Evolutionary conservation across 805 yeast genomes (phyloP).

Genomic region (Yamadazyma scolyti): DNA sequence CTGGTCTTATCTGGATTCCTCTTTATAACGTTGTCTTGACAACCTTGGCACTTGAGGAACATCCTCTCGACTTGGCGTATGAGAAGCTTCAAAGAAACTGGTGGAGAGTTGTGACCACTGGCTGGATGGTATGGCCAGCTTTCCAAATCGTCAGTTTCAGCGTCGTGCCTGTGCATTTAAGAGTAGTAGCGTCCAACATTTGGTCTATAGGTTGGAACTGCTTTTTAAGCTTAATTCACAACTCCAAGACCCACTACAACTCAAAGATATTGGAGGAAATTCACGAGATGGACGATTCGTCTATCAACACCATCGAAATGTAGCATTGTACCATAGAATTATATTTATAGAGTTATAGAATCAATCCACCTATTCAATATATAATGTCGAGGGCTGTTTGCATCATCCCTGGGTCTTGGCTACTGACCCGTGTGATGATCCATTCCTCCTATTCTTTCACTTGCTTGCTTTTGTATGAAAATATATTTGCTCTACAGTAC

Average conservation of each 20-base stretch:
- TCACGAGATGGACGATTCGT: slow-evolving; percentile 33
- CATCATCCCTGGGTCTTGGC: too few species aligned
- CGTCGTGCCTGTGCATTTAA: slow-evolving; percentile 35
- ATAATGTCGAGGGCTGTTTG: too few species aligned
- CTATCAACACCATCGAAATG: background rate
- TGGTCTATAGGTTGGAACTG: slow-evolving; percentile 44
- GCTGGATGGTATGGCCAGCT: slow-evolving; percentile 42
- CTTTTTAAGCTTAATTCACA: slow-evolving; percentile 46
- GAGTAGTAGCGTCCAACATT: slow-evolving; percentile 33
- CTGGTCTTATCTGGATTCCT: slow-evolving; percentile 40
- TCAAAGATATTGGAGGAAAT: slow-evolving; percentile 34
- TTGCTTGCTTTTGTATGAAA: too few species aligned
- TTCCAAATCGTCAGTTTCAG: slow-evolving; percentile 36
- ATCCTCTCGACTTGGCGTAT: slow-evolving; percentile 28
- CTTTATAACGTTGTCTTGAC: slow-evolving; percentile 39
- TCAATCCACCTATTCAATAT: too few species aligned
- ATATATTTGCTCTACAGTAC: too few species aligned
- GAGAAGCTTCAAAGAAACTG: slow-evolving; percentile 35
- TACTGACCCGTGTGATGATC: too few species aligned
- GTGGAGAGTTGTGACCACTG: slow-evolving; percentile 38
- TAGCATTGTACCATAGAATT: background rate
- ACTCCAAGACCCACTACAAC: slow-evolving; percentile 38
- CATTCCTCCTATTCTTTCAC: too few species aligned
- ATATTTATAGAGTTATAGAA: too few species aligned
- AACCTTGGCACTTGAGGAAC: slow-evolving; percentile 29